Evolutionary conservation across 83 land plant species (phyloP), one percentile per base, ranked within the genome.

Genomic region (Larix sibirica): DNA sequence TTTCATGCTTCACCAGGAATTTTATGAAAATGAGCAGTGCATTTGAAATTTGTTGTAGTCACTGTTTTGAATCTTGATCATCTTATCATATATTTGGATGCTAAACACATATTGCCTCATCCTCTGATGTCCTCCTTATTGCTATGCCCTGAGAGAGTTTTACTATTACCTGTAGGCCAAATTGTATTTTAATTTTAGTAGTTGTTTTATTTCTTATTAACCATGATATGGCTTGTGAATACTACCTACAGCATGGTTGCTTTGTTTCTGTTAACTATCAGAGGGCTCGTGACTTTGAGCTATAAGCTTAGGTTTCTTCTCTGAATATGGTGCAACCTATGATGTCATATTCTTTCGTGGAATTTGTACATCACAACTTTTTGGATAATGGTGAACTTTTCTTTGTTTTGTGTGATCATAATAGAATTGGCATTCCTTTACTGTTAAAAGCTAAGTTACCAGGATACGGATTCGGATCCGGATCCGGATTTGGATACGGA

Each of bases 361-460:
- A 36, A 36, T 18, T 69, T 73, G 77, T 40, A 73, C 58, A 54
- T 73, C 77, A 44, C 58, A 73, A 44, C 77, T 40, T 10, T 73
- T n/a, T 18, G 42, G 9, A 3, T 40, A 12, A 40, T n/a, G 77
- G 56, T 73, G 6, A 44, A 9, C 2, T 3, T 73, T 6, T 44
- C 77, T 44, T 38, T 18, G 40, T 69, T 21, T 9, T 40, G 56
- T 47, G 23, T 40, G 23, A 12, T 21, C 9, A 73, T 40, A 44
- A n/a, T 13, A 73, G 4, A 73, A 44, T 23, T 73, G 24, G 23
- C 47, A 73, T 12, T 54, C 58, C 4, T 12, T 73, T 44, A 44
- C 42, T 7, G 26, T 44, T 44, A 10, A 73, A 73, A 20, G 8
- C 4, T 73, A 10, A 50, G 2, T 3, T 50, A 10, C 12, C 56